These are phyloP conservation scores for Bacidia gigantensis DNA, from an alignment of 495 filamentous ascomycete species.

Conservation along the genomic window DNA sequence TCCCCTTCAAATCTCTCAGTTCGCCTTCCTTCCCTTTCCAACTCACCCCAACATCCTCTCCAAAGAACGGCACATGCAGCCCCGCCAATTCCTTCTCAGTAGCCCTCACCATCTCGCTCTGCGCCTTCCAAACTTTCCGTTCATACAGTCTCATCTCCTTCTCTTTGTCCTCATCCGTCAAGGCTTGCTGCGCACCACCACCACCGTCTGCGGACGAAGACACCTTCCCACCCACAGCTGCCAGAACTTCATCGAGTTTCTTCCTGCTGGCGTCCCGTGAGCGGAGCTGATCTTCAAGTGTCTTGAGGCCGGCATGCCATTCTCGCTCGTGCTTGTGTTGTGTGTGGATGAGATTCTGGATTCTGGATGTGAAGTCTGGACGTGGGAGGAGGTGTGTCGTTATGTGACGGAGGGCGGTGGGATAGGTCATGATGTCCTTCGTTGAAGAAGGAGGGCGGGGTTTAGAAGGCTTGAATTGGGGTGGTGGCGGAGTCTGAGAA, in stretches of 20 bases:
- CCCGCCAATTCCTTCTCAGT: slow-evolving; percentile 40
- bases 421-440: slow-evolving; percentile 53
- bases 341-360: slow-evolving; percentile 43
- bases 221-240: slow-evolving; percentile 1
- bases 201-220: background rate
- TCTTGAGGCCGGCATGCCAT: slow-evolving; percentile 46
- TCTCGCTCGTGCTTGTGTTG: slow-evolving; percentile 51
- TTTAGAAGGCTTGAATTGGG: background rate
- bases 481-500: background rate
- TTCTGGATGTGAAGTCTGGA: slow-evolving; percentile 27
- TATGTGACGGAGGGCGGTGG: slow-evolving; percentile 45
- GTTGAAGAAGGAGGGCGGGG: slow-evolving; percentile 26
- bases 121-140: slow-evolving; percentile 40
- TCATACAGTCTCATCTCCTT: slow-evolving; percentile 44
- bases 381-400: slow-evolving; percentile 43
- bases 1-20: slow-evolving; percentile 37
- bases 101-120: slow-evolving; percentile 42
- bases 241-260: slow-evolving; percentile 38
- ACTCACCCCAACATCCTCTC: slow-evolving; percentile 28
- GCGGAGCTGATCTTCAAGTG: slow-evolving; percentile 36
- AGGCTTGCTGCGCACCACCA: background rate
- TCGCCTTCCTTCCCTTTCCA: slow-evolving; percentile 24
- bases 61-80: slow-evolving; percentile 56
- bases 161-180: slow-evolving; percentile 26
- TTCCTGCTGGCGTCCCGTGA: slow-evolving; percentile 35